Evolutionary conservation across 202 grass and related monocot genomes (phyloP).

Genomic region (Panicum hallii): DNA sequence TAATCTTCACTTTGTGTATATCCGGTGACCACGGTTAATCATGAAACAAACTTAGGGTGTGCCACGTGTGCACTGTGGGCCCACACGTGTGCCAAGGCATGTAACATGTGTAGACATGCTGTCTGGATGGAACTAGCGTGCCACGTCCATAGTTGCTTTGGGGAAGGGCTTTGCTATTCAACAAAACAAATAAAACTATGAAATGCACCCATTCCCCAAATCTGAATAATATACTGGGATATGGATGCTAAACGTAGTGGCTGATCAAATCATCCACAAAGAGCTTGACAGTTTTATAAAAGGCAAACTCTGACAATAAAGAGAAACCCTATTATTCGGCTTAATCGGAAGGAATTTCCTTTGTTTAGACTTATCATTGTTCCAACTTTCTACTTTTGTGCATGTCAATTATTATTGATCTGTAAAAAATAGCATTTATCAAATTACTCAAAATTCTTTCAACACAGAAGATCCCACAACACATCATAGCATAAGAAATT

Average conservation of each 20-base stretch:
- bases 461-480: not conserved
- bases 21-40: not conserved
- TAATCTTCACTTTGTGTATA: slow-evolving; percentile 6
- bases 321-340: not conserved
- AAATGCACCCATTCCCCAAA: slow-evolving; percentile 20
- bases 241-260: not conserved
- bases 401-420: not conserved
- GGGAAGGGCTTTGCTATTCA: not conserved
- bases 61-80: slow-evolving; percentile 25
- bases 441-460: not conserved
- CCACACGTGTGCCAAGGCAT: not conserved
- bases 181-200: slow-evolving; percentile 5
- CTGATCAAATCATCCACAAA: slow-evolving; percentile 3
- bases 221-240: not conserved
- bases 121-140: not conserved
- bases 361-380: not conserved
- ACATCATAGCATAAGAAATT: not conserved
- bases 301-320: not conserved
- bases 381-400: not conserved
- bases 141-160: not conserved
- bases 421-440: not conserved
- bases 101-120: not conserved
- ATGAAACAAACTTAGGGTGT: not conserved
- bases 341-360: not conserved
- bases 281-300: slow-evolving; percentile 3